These are phyloP conservation scores for Diaporthe aspalathi DNA, from an alignment of 2,329 filamentous ascomycete genomes.

Conservation along the genomic window DNA sequence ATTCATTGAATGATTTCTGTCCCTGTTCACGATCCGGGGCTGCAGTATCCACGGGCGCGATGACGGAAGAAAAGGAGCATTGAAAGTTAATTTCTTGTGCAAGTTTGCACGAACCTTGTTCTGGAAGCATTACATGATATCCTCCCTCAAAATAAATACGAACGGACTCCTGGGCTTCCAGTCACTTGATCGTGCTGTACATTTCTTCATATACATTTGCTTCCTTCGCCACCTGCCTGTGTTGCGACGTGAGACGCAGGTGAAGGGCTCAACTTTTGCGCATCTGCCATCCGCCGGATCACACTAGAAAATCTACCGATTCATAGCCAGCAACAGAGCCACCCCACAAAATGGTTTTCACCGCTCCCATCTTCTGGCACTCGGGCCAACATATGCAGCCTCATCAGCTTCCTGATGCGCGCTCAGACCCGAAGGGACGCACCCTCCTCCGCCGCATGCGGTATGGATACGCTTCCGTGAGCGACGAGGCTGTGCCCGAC, in stretches of 20 bases:
- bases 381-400: conserved; percentile 9
- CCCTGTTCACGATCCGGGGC: background rate
- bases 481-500: background rate
- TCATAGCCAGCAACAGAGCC: too few relatives aligned
- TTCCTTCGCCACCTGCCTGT: too few relatives aligned
- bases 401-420: conserved; percentile 25
- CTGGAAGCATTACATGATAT: background rate
- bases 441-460: conserved; percentile 28
- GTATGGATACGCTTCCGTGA: conserved; percentile 11
- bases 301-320: background rate
- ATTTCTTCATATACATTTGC: background rate
- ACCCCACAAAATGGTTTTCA: background rate
- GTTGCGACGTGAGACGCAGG: background rate
- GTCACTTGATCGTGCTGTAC: background rate
- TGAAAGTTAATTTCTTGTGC: conserved; percentile 20
- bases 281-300: background rate
- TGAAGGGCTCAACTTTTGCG: background rate
- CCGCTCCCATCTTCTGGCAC: conserved; percentile 27
- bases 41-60: conserved; percentile 6
- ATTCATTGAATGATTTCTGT: background rate
- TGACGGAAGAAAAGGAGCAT: conserved; percentile 17
- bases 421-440: conserved; percentile 22
- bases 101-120: background rate
- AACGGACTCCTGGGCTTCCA: background rate
- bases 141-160: background rate